Conservation (phyloP, 495 filamentous ascomycete species). For the Letharia lupina region DNA sequence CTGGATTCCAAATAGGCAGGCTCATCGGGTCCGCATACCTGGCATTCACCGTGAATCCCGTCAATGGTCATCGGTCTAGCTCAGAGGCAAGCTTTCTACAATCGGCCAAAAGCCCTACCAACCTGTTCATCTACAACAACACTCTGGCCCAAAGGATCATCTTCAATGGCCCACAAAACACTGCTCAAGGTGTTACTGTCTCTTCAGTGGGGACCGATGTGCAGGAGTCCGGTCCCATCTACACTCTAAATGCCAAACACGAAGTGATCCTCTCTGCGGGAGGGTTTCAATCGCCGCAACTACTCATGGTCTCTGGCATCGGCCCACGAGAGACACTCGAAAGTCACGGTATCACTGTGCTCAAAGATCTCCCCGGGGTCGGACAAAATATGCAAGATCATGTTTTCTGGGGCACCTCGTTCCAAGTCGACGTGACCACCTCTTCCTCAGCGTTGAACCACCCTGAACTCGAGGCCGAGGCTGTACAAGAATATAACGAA, state of each 20-base stretch:
- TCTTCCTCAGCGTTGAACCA: conserved; percentile 7
- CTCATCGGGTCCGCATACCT: conserved; percentile 26
- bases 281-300: conserved; percentile 42
- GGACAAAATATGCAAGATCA: conserved; percentile 42
- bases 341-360: conserved; percentile 29
- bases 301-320: conserved; percentile 57
- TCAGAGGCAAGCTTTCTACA: conserved; percentile 31
- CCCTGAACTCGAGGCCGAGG: conserved; percentile 1
- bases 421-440: conserved; percentile 26
- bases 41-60: conserved; percentile 26
- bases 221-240: background rate
- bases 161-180: conserved; percentile 3
- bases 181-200: conserved; percentile 12
- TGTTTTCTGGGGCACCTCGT: conserved; percentile 5
- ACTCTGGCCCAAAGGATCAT: conserved; percentile 21
- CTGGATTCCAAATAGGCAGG: conserved; percentile 32
- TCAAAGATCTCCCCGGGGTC: conserved; percentile 39
- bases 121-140: conserved; percentile 4
- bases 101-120: conserved; percentile 21
- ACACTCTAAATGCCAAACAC: conserved; percentile 26
- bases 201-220: conserved; percentile 12
- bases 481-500: background rate
- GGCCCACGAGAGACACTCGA: conserved; percentile 36
- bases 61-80: conserved; percentile 13
- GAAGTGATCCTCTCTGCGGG: conserved; percentile 55